A percentile compares a stretch with the other conserved stretches of the same genome.
Evolutionary conservation across 179 eudicot genomes (phyloP).

Genomic region (Beta macrorhiza): DNA sequence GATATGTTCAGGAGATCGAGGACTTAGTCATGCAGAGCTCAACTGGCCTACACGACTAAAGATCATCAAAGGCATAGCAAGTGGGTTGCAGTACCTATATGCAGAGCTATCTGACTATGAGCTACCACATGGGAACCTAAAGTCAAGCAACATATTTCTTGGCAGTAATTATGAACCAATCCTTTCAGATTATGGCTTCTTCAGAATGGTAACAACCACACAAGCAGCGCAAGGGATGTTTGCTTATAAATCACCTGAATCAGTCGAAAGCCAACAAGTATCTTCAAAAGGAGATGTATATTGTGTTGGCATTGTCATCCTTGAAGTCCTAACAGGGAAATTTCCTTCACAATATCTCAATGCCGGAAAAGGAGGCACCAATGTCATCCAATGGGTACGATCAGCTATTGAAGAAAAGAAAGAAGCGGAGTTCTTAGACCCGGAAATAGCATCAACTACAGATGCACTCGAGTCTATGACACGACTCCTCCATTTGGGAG

Average conservation of each 20-base stretch:
- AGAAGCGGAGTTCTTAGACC: slow-evolving; percentile 56
- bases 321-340: slow-evolving; percentile 69
- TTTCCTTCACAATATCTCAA: slow-evolving; percentile 69
- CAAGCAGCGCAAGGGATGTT: slow-evolving; percentile 55
- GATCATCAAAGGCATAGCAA: slow-evolving; percentile 62
- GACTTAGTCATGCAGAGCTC: slow-evolving; percentile 48
- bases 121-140: slow-evolving; percentile 79
- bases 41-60: slow-evolving; percentile 62
- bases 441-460: slow-evolving; percentile 43
- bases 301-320: slow-evolving; percentile 67
- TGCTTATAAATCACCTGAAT: slow-evolving; percentile 68
- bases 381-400: slow-evolving; percentile 63
- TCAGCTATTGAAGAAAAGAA: slow-evolving; percentile 47
- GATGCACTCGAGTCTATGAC: slow-evolving; percentile 43
- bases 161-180: slow-evolving; percentile 48
- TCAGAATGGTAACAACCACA: slow-evolving; percentile 41
- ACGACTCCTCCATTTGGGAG: slow-evolving; percentile 53
- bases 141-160: slow-evolving; percentile 71
- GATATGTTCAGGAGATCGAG: slow-evolving; percentile 58
- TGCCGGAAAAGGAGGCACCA: slow-evolving; percentile 74
- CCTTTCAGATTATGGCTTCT: slow-evolving; percentile 58
- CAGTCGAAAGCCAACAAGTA: slow-evolving; percentile 37
- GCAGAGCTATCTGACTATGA: slow-evolving; percentile 46
- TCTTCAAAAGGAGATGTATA: slow-evolving; percentile 63
- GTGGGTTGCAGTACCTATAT: slow-evolving; percentile 60